Evolutionary conservation across 2,329 filamentous ascomycete genomes (phyloP).

Genomic region (Aquanectria penicillioides): DNA sequence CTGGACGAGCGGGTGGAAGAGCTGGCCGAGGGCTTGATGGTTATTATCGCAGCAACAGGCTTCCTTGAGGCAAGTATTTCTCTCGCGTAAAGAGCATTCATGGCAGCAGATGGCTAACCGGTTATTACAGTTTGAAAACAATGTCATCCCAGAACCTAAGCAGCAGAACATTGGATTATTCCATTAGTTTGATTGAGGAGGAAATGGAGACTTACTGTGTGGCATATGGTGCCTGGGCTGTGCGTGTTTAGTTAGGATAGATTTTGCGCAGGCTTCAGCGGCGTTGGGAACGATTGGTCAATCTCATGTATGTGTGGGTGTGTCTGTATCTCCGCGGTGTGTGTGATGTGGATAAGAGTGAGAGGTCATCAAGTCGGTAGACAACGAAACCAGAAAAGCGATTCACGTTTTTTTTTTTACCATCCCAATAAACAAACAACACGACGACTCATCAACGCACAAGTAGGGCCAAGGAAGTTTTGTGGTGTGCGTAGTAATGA

Average conservation of each 20-base stretch:
- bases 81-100: no score
- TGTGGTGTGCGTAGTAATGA: no score
- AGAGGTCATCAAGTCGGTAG: constrained; percentile 23
- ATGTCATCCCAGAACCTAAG: constrained; percentile 46
- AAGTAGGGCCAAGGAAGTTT: no score
- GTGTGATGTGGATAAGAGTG: constrained; percentile 21
- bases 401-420: background rate
- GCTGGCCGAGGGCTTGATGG: constrained; percentile 84
- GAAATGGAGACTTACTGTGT: background rate
- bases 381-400: constrained; percentile 7
- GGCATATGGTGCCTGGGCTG: background rate
- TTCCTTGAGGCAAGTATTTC: constrained; percentile 79
- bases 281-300: constrained; percentile 38
- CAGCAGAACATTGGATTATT: constrained; percentile 50
- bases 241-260: constrained; percentile 27
- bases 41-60: constrained; percentile 82
- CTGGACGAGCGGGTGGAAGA: constrained; percentile 75
- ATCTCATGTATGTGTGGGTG: constrained; percentile 11
- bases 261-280: constrained; percentile 31
- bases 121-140: constrained; percentile 53
- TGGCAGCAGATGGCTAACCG: constrained; percentile 26
- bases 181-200: constrained; percentile 44
- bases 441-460: no score
- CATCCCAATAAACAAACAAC: no score
- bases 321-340: no score